These are phyloP conservation scores for Austroboletus eburneus DNA, from an alignment of 768 basidiomycete genomes.

Conservation along the genomic window DNA sequence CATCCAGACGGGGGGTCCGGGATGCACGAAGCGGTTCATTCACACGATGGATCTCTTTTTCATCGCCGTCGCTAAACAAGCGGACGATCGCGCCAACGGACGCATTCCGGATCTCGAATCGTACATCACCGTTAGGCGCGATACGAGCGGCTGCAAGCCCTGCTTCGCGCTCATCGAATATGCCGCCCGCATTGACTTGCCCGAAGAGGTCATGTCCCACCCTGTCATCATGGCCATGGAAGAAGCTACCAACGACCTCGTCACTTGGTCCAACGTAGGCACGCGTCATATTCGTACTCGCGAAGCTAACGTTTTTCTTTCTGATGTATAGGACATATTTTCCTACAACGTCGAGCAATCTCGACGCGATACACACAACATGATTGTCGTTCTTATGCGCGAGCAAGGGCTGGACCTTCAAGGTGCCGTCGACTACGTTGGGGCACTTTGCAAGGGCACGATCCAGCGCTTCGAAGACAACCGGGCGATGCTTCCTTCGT, in stretches of 20 bases:
- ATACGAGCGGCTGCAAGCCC: slow-evolving; percentile 51
- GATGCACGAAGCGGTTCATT: slow-evolving; percentile 39
- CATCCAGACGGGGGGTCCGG: slow-evolving; percentile 35
- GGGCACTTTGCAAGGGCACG: slow-evolving; percentile 52
- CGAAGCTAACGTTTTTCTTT: slow-evolving; percentile 1
- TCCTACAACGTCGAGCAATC: slow-evolving; percentile 76
- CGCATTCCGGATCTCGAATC: slow-evolving; percentile 44
- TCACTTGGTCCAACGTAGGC: slow-evolving; percentile 44
- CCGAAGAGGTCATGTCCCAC: slow-evolving; percentile 51
- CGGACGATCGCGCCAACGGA: slow-evolving; percentile 38
- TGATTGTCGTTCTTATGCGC: slow-evolving; percentile 67
- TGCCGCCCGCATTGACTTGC: slow-evolving; percentile 46
- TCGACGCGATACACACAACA: slow-evolving; percentile 64
- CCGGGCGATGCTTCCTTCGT: slow-evolving; percentile 50
- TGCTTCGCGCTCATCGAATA: slow-evolving; percentile 55
- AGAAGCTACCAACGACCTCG: slow-evolving; percentile 47
- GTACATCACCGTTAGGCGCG: slow-evolving; percentile 50
- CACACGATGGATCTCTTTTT: slow-evolving; percentile 40
- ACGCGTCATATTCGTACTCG: background rate
- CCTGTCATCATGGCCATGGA: slow-evolving; percentile 43
- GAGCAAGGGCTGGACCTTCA: slow-evolving; percentile 56
- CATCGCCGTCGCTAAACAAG: slow-evolving; percentile 40
- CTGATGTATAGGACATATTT: slow-evolving; percentile 55
- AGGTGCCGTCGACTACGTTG: slow-evolving; percentile 60
- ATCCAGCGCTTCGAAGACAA: slow-evolving; percentile 51